Evolutionary conservation across 768 basidiomycete species (phyloP).

Genomic region (Gloeostereum incarnatum): DNA sequence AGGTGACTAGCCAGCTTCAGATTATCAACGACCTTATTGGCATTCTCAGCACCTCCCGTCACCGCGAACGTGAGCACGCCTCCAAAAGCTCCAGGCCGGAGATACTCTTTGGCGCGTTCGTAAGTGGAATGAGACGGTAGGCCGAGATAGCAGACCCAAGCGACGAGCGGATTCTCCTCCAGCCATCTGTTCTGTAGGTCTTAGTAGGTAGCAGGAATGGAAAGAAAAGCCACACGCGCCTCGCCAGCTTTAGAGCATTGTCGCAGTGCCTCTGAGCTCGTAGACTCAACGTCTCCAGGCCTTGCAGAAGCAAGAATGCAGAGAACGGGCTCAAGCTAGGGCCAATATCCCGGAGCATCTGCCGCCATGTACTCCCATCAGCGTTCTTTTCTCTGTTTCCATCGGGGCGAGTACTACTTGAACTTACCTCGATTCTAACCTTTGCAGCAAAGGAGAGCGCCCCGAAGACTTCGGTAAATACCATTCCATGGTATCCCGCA

Average conservation of each 20-base stretch:
- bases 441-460: slow-evolving; percentile 42
- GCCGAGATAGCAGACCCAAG: slow-evolving; percentile 31
- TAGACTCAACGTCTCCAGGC: slow-evolving; percentile 53
- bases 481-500: slow-evolving; percentile 47
- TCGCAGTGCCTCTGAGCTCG: slow-evolving; percentile 48
- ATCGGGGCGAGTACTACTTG: not conserved
- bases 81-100: slow-evolving; percentile 21
- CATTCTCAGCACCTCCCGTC: slow-evolving; percentile 19
- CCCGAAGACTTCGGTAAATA: slow-evolving; percentile 39
- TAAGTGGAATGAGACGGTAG: slow-evolving; percentile 23
- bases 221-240: slow-evolving; percentile 11
- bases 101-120: slow-evolving; percentile 18
- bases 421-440: slow-evolving; percentile 24
- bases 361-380: slow-evolving; percentile 13
- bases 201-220: not conserved
- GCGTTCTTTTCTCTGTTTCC: not conserved
- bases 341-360: slow-evolving; percentile 42
- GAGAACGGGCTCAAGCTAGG: slow-evolving; percentile 42
- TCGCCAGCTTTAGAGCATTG: slow-evolving; percentile 47
- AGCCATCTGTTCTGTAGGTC: slow-evolving; percentile 15
- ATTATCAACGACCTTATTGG: slow-evolving; percentile 23
- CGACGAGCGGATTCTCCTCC: slow-evolving; percentile 21
- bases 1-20: slow-evolving; percentile 26
- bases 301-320: slow-evolving; percentile 48
- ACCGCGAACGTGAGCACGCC: slow-evolving; percentile 31